Conservation (phyloP, 2,329 filamentous ascomycete species). For the Alternaria atra region DNA sequence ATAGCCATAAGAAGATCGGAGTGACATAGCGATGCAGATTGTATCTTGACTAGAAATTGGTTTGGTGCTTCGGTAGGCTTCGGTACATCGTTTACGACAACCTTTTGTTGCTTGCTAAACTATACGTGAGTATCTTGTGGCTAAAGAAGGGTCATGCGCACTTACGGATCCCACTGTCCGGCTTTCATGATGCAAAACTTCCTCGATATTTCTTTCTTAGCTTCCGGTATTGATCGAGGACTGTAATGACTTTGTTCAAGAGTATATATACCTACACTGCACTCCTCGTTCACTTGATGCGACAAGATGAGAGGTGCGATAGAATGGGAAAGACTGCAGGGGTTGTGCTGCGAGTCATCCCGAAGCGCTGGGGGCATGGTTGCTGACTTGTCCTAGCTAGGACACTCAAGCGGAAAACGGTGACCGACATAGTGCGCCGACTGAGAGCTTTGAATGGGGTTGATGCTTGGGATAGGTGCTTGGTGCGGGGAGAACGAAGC, state of each 20-base stretch:
- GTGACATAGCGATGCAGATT: slow-evolving; percentile 44
- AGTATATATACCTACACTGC: not conserved
- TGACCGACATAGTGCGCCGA: not conserved
- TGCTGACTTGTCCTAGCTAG: slow-evolving; percentile 2
- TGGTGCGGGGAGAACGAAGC: not conserved
- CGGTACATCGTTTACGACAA: slow-evolving; percentile 42
- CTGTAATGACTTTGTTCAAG: not conserved
- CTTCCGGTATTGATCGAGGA: not conserved
- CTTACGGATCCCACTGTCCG: slow-evolving; percentile 17
- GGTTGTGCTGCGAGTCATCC: slow-evolving; percentile 7
- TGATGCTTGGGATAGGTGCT: not conserved
- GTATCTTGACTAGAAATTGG: slow-evolving; percentile 45
- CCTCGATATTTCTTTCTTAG: not conserved
- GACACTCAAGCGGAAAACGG: not conserved
- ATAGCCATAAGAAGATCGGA: slow-evolving; percentile 39
- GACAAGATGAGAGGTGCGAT: not conserved
- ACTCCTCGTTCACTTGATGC: not conserved
- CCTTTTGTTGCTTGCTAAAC: slow-evolving; percentile 36
- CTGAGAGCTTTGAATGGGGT: not conserved
- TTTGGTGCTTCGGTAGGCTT: slow-evolving; percentile 31
- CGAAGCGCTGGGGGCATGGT: not conserved
- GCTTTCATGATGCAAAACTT: slow-evolving; percentile 8
- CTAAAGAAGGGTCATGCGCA: no score
- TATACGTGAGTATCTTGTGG: not conserved
- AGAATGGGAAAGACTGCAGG: slow-evolving; percentile 6